Evolutionary conservation across 805 yeast species (phyloP).

Genomic region (Monosporozyma aerobia): DNA sequence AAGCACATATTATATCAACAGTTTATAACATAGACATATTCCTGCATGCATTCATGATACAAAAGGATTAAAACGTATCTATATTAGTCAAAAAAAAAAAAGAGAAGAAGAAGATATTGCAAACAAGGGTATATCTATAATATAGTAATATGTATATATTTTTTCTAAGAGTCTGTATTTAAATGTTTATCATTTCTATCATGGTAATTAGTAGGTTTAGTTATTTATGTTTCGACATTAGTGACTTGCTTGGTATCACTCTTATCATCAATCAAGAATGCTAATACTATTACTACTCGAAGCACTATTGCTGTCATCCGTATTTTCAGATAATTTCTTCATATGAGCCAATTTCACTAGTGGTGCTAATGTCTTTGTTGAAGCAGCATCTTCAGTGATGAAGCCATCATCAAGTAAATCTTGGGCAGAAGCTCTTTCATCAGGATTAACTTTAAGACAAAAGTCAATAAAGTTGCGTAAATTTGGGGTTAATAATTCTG

Average conservation of each 20-base stretch:
- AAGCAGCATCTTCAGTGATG: constrained; percentile 47
- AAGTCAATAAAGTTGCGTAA: constrained; percentile 63
- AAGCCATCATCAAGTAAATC: constrained; percentile 63
- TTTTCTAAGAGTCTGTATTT: neutral
- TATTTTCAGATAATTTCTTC: constrained; percentile 6
- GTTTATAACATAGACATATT: neutral
- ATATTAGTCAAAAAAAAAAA: neutral
- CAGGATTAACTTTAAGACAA: constrained; percentile 78
- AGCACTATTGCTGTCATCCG: constrained; percentile 5
- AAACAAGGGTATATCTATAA: neutral
- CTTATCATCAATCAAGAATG: neutral
- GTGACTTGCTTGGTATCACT: neutral
- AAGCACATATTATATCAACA: neutral
- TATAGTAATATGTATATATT: neutral
- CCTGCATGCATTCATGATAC: neutral
- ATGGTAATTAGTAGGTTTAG: neutral
- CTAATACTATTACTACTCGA: neutral
- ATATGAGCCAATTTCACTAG: constrained; percentile 36
- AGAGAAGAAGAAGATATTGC: neutral
- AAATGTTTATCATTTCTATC: neutral
- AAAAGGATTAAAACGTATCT: neutral
- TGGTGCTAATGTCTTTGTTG: constrained; percentile 55
- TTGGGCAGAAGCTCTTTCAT: constrained; percentile 67
- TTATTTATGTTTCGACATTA: neutral
- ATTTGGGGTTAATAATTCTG: constrained; percentile 61